phyloP scores from a whole-genome alignment of 2,329 filamentous ascomycete species.

The Tricladium varicosporioides region DNA sequence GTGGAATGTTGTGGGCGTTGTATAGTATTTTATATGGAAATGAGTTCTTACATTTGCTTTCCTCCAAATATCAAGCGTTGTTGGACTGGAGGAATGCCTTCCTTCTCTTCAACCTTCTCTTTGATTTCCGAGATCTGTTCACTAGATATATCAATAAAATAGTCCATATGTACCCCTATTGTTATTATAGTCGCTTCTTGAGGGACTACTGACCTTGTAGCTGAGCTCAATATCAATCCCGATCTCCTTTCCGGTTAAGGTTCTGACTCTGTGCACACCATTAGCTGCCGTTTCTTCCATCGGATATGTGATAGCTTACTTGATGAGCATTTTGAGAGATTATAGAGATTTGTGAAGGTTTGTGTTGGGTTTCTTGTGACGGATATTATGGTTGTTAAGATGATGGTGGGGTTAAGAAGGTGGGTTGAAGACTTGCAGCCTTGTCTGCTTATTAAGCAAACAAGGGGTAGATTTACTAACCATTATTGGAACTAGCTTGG shows the following conservation, averaged over 20 bases:
- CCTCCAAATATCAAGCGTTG: slow-evolving; percentile 94
- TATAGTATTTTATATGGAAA: not conserved
- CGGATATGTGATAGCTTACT: slow-evolving; percentile 36
- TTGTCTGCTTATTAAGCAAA: no score
- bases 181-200: not conserved
- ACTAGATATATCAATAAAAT: not conserved
- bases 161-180: not conserved
- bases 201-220: slow-evolving; percentile 69
- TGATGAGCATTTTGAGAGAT: slow-evolving; percentile 46
- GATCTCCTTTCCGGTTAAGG: slow-evolving; percentile 97
- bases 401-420: no score
- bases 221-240: slow-evolving; percentile 94
- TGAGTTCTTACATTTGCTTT: slow-evolving; percentile 81
- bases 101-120: slow-evolving; percentile 98
- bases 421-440: no score
- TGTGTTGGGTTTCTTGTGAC: no score
- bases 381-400: no score
- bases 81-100: slow-evolving; percentile 95
- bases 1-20: not conserved
- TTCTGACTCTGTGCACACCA: slow-evolving; percentile 73
- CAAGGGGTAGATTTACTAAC: no score
- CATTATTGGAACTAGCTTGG: no score
- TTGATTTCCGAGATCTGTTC: slow-evolving; percentile 88
- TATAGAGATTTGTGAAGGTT: no score
- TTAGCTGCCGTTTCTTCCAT: not conserved